phyloP scores from a whole-genome alignment of 2,329 filamentous ascomycete genomes.

The Paraconiothyrium sp. region DNA sequence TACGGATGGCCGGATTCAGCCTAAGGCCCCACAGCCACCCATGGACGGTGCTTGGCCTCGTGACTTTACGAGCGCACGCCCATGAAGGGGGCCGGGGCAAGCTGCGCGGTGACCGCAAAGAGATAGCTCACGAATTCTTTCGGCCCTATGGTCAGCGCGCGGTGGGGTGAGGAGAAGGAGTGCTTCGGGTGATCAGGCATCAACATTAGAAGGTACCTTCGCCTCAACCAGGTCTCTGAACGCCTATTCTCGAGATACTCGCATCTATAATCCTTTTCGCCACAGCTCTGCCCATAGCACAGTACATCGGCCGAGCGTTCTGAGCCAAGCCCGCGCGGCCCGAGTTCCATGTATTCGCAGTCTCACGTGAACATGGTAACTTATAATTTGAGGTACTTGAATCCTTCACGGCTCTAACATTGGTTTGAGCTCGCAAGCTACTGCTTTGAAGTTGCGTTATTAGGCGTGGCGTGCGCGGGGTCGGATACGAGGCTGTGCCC shows the following conservation, averaged over 20 bases:
- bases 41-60: not conserved
- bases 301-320: not conserved
- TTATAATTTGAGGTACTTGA: not conserved
- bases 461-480: constrained; percentile 3
- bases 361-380: not conserved
- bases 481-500: constrained; percentile 21
- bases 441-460: not conserved
- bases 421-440: not conserved
- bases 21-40: not conserved
- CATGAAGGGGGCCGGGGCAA: not conserved
- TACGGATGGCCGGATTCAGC: not conserved
- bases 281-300: not conserved
- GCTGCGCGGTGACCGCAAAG: constrained; percentile 5
- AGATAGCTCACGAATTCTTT: not conserved
- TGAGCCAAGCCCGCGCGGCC: constrained; percentile 16
- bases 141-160: not conserved
- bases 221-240: not conserved
- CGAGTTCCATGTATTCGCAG: not conserved
- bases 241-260: not conserved
- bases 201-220: not conserved
- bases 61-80: constrained; percentile 1
- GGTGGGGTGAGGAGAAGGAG: too few species aligned
- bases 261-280: not conserved
- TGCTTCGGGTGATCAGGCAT: not conserved
- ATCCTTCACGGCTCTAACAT: not conserved